Percentiles rank a stretch among this genome's conserved stretches.
phyloP scores from a whole-genome alignment of 768 basidiomycete species.

The Mycena vitilis region DNA sequence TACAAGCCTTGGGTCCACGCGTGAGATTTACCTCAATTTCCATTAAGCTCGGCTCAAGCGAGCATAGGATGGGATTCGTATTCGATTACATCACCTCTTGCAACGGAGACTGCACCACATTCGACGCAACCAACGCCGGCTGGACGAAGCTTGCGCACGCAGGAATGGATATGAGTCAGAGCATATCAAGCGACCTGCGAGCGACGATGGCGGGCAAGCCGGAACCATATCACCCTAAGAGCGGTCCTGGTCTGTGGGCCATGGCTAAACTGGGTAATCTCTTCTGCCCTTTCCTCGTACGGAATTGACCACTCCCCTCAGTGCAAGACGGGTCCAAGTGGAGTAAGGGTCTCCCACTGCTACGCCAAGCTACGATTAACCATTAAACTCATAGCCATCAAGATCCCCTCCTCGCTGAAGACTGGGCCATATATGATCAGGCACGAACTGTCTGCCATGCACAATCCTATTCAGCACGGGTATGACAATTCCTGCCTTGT shows the following conservation, averaged over 20 bases:
- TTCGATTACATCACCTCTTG: conserved; percentile 41
- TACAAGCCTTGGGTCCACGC: conserved; percentile 43
- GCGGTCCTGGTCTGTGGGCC: conserved; percentile 40
- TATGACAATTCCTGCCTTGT: neutral
- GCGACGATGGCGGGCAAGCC: conserved; percentile 40
- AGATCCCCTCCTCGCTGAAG: conserved; percentile 37
- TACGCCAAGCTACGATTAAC: neutral
- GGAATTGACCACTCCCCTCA: conserved; percentile 4
- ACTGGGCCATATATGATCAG: conserved; percentile 40
- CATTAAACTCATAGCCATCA: conserved; percentile 24
- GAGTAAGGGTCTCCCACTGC: conserved; percentile 19
- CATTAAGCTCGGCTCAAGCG: neutral
- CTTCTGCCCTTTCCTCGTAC: neutral
- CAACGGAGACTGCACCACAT: conserved; percentile 39
- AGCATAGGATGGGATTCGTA: conserved; percentile 39
- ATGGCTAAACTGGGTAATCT: conserved; percentile 38
- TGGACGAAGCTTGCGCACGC: conserved; percentile 40
- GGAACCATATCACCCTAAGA: conserved; percentile 37
- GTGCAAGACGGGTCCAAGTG: conserved; percentile 38
- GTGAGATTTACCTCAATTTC: conserved; percentile 23
- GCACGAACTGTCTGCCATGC: conserved; percentile 39
- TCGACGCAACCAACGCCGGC: conserved; percentile 39
- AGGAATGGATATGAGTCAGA: conserved; percentile 38
- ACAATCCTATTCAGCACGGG: conserved; percentile 37
- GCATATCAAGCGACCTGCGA: conserved; percentile 36